phyloP scores from a whole-genome alignment of 495 filamentous ascomycete genomes.

The Penicillium canescens region DNA sequence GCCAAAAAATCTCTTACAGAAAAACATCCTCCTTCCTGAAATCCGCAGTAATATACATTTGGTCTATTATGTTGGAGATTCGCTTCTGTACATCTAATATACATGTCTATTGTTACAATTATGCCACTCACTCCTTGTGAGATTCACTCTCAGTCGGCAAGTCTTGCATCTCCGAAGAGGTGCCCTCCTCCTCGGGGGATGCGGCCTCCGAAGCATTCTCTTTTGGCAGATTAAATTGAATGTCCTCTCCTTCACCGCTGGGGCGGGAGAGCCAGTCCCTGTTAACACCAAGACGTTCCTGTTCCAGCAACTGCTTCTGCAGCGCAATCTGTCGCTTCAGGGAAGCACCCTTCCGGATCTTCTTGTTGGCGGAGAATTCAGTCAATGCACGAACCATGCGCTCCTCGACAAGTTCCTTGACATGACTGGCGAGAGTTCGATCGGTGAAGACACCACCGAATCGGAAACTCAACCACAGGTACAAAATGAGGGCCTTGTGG shows the following conservation, averaged over 20 bases:
- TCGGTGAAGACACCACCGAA: constrained; percentile 78
- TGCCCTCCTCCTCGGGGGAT: constrained; percentile 2
- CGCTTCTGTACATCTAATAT: constrained; percentile 22
- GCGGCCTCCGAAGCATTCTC: constrained; percentile 5
- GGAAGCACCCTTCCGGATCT: constrained; percentile 43
- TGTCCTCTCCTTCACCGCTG: constrained; percentile 12
- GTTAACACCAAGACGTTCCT: constrained; percentile 24
- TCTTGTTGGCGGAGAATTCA: constrained; percentile 52
- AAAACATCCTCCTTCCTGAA: neutral
- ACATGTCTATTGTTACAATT: constrained; percentile 10
- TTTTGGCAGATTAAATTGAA: constrained; percentile 12
- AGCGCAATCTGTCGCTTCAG: constrained; percentile 42
- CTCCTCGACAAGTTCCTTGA: constrained; percentile 76
- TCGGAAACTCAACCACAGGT: constrained; percentile 79
- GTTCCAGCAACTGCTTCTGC: constrained; percentile 38
- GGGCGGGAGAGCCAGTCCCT: constrained; percentile 11
- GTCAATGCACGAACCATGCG: constrained; percentile 69
- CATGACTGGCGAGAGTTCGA: constrained; percentile 73
- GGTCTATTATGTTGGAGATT: constrained; percentile 1
- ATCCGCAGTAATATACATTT: neutral
- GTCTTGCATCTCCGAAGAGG: neutral
- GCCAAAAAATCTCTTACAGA: no score
- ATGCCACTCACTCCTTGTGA: neutral
- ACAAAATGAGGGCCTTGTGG: constrained; percentile 80
- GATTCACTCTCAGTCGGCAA: neutral